phyloP scores from a whole-genome alignment of 352 stramenopile species.

The Phytophthora foliorum region DNA sequence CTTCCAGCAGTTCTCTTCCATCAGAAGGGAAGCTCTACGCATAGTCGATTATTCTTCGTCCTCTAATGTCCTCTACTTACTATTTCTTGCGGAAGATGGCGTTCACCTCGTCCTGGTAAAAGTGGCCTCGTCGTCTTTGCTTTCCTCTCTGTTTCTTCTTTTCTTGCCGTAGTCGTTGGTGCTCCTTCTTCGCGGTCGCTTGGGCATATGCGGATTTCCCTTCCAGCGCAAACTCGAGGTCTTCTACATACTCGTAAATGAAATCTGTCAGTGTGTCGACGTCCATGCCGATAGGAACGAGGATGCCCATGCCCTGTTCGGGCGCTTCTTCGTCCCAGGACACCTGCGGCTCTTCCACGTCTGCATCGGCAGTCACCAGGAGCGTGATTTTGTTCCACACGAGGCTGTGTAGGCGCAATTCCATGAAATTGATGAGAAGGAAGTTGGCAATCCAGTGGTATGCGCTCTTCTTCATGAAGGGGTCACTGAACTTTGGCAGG shows the following conservation, averaged over 20 bases:
- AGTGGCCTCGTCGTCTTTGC: conserved; percentile 48
- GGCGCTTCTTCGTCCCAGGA: conserved; percentile 62
- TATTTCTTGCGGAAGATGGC: conserved; percentile 58
- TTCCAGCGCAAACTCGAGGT: conserved; percentile 66
- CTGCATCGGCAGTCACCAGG: conserved; percentile 60
- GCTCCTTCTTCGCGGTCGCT: conserved; percentile 19
- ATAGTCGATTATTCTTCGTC: too few species aligned
- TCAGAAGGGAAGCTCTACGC: too few species aligned
- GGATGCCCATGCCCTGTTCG: conserved; percentile 73
- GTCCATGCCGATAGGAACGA: conserved; percentile 76
- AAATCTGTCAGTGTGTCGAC: conserved; percentile 60
- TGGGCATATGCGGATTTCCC: conserved; percentile 29
- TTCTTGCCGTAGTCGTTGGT: conserved; percentile 25
- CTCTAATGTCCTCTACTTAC: conserved; percentile 3
- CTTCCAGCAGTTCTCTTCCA: too few species aligned
- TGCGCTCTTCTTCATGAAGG: conserved; percentile 61
- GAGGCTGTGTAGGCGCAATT: conserved; percentile 78
- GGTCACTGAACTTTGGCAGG: conserved; percentile 63
- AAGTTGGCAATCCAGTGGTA: conserved; percentile 86
- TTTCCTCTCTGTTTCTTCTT: conserved; percentile 36
- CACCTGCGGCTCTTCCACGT: conserved; percentile 48
- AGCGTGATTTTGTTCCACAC: conserved; percentile 90
- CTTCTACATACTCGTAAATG: conserved; percentile 69
- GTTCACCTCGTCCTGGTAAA: conserved; percentile 66
- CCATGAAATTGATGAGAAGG: conserved; percentile 87